Evolutionary conservation across 192 early-diverging fungal genomes (phyloP).

Genomic region (Backusella tarrabulga): DNA sequence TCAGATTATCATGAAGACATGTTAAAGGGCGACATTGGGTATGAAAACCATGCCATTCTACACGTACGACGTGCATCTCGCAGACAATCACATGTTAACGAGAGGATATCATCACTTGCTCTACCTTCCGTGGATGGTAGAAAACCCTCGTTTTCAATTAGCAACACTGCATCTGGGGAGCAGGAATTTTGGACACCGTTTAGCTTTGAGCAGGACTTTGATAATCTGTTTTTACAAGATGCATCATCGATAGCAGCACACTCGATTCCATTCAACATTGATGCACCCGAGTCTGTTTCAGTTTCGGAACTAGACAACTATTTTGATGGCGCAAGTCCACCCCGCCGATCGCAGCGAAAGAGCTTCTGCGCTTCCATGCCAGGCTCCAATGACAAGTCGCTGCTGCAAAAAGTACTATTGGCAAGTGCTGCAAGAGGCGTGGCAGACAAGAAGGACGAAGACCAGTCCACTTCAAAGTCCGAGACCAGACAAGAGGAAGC

Average conservation of each 20-base stretch:
- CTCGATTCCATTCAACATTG: constrained; percentile 28
- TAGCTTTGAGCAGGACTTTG: constrained; percentile 39
- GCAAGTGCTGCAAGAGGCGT: constrained; percentile 23
- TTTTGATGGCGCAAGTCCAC: constrained; percentile 1
- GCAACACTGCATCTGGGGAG: constrained; percentile 5
- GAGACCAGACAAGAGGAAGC: constrained; percentile 22
- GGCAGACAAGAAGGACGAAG: background rate
- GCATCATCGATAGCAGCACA: constrained; percentile 5
- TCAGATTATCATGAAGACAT: constrained; percentile 62
- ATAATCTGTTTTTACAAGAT: constrained; percentile 29
- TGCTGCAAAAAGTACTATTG: constrained; percentile 30
- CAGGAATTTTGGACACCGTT: constrained; percentile 38
- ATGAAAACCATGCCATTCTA: constrained; percentile 17
- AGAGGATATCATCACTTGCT: background rate
- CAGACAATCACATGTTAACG: background rate
- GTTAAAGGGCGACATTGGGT: constrained; percentile 46
- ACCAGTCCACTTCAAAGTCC: background rate
- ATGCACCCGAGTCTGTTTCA: constrained; percentile 35
- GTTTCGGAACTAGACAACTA: constrained; percentile 38
- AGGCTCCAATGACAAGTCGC: constrained; percentile 19
- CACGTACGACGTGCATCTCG: constrained; percentile 13
- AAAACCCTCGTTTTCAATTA: constrained; percentile 12
- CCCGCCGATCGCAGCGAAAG: constrained; percentile 1
- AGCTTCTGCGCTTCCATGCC: background rate
- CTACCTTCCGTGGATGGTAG: background rate